A percentile compares a stretch with the other conserved stretches of the same genome.
Evolutionary conservation across 192 early-diverging fungal genomes (phyloP).

Genomic region (Diversispora eburnea): DNA sequence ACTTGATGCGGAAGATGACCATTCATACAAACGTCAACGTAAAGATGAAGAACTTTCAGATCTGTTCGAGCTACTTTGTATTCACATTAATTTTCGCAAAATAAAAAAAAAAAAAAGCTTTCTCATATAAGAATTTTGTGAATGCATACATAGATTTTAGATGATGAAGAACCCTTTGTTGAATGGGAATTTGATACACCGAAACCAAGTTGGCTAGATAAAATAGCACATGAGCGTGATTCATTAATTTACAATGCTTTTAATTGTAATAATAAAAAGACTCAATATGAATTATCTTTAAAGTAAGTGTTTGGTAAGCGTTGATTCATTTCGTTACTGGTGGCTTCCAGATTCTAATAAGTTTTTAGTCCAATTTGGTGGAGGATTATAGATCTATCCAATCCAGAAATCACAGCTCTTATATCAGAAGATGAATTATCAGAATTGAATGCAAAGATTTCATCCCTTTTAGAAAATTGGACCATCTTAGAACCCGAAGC

Average conservation of each 20-base stretch:
- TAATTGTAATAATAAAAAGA: constrained; percentile 15
- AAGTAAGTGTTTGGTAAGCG: constrained; percentile 22
- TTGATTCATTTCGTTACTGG: not conserved
- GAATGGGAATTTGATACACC: constrained; percentile 25
- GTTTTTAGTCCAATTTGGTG: constrained; percentile 22
- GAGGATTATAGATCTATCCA: constrained; percentile 19
- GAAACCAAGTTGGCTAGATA: constrained; percentile 19
- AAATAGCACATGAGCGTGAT: not conserved
- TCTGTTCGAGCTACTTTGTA: not conserved
- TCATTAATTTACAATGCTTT: constrained; percentile 10
- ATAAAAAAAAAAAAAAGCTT: constrained; percentile 15
- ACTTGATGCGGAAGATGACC: not conserved
- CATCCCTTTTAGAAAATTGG: constrained; percentile 9
- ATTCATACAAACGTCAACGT: not conserved
- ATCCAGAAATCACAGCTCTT: constrained; percentile 2
- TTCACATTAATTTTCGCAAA: constrained; percentile 1
- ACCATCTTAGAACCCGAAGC: constrained; percentile 23
- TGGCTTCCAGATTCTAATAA: constrained; percentile 9
- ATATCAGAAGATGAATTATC: constrained; percentile 9
- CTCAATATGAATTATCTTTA: constrained; percentile 7
- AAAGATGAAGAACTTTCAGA: not conserved
- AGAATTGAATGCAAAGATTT: constrained; percentile 19
- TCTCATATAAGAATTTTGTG: constrained; percentile 5
- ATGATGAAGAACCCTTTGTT: constrained; percentile 12
- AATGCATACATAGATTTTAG: constrained; percentile 5